These are phyloP conservation scores for Aspergillus latus DNA, from an alignment of 2,329 filamentous ascomycete genomes.

Conservation along the genomic window DNA sequence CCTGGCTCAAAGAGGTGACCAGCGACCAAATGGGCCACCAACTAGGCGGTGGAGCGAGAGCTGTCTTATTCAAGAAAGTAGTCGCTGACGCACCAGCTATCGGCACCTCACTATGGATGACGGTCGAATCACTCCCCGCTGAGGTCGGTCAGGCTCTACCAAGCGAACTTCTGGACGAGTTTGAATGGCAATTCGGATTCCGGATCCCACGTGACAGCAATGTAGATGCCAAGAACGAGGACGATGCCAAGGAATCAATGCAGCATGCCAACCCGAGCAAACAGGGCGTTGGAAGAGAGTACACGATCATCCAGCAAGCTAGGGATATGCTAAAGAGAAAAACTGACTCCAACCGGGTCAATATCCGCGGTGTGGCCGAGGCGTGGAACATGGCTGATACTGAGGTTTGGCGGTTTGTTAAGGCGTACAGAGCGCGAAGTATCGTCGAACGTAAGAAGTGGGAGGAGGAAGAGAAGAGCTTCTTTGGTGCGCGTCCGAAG, in stretches of 20 bases:
- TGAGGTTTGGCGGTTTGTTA: conserved; percentile 64
- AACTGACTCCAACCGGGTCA: conserved; percentile 37
- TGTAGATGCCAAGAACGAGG: conserved; percentile 38
- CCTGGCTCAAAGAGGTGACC: conserved; percentile 73
- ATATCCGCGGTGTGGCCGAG: conserved; percentile 47
- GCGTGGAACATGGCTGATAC: conserved; percentile 63
- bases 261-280: conserved; percentile 39
- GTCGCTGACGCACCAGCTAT: conserved; percentile 68
- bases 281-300: conserved; percentile 44
- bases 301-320: conserved; percentile 52
- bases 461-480: conserved; percentile 61
- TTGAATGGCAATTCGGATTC: conserved; percentile 92
- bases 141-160: conserved; percentile 56
- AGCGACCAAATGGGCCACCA: conserved; percentile 65
- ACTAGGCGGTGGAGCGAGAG: conserved; percentile 62
- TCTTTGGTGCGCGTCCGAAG: conserved; percentile 47
- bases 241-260: conserved; percentile 33
- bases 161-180: conserved; percentile 54
- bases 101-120: conserved; percentile 74
- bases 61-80: conserved; percentile 75
- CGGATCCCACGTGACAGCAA: conserved; percentile 60
- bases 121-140: conserved; percentile 61
- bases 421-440: conserved; percentile 58
- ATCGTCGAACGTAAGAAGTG: conserved; percentile 58
- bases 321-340: conserved; percentile 46